Evolutionary conservation across 805 yeast species (phyloP).

Genomic region (Pichia paraexigua): DNA sequence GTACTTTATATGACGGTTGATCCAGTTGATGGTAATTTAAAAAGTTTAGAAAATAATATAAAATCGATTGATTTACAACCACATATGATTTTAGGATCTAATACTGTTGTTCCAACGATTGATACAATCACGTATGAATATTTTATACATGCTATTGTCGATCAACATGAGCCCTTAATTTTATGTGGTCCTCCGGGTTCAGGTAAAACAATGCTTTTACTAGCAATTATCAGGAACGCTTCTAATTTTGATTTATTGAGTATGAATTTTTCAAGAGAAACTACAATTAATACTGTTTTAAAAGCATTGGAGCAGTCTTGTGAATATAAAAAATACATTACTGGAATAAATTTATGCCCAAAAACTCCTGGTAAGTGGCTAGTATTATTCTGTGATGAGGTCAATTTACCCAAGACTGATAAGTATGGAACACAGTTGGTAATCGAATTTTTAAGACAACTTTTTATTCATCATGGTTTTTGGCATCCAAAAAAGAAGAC

Average conservation of each 20-base stretch:
- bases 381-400: slow-evolving; percentile 86
- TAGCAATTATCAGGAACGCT: slow-evolving; percentile 55
- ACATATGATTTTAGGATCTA: slow-evolving; percentile 51
- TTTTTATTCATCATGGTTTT: slow-evolving; percentile 68
- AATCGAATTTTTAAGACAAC: slow-evolving; percentile 63
- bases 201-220: slow-evolving; percentile 88
- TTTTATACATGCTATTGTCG: slow-evolving; percentile 47
- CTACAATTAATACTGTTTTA: slow-evolving; percentile 53
- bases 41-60: slow-evolving; percentile 32
- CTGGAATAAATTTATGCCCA: slow-evolving; percentile 53
- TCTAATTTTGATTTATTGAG: slow-evolving; percentile 54
- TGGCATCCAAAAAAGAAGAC: slow-evolving; percentile 52
- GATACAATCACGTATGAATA: slow-evolving; percentile 68
- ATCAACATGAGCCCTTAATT: slow-evolving; percentile 51
- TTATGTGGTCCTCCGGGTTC: slow-evolving; percentile 97
- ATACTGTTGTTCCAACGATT: slow-evolving; percentile 64
- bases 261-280: slow-evolving; percentile 77
- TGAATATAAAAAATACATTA: slow-evolving; percentile 42
- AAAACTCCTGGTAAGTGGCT: slow-evolving; percentile 56
- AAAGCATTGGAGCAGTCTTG: slow-evolving; percentile 69
- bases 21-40: slow-evolving; percentile 42
- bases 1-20: slow-evolving; percentile 38
- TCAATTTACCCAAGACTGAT: slow-evolving; percentile 73
- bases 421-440: slow-evolving; percentile 66
- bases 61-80: slow-evolving; percentile 43